These are phyloP conservation scores for Starmerella bacillaris DNA, from an alignment of 805 yeast species.

Conservation along the genomic window DNA sequence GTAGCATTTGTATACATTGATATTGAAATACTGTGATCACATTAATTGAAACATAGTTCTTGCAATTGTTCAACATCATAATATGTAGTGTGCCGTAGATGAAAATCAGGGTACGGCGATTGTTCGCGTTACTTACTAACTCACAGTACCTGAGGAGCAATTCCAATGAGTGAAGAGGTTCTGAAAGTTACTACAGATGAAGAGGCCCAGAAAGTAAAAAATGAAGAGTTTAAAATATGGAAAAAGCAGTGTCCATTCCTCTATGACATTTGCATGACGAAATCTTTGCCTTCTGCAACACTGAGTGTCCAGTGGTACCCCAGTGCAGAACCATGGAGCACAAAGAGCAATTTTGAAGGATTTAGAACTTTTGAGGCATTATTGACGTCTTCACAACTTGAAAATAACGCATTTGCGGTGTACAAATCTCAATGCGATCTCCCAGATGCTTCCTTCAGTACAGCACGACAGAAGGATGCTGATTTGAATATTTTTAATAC, in stretches of 20 bases:
- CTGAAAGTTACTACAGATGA: not conserved
- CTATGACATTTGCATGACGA: conserved; percentile 38
- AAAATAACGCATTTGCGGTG: conserved; percentile 29
- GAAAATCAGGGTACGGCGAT: no score
- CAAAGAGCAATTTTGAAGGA: conserved; percentile 12
- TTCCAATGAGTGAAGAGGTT: not conserved
- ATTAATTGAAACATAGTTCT: no score
- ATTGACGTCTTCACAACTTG: conserved; percentile 32
- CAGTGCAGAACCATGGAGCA: not conserved
- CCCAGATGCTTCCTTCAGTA: conserved; percentile 14
- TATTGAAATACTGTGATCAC: no score
- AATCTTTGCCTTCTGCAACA: conserved; percentile 44
- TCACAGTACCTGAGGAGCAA: no score
- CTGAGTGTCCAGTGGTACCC: conserved; percentile 46
- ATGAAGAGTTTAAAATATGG: conserved; percentile 38
- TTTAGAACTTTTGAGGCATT: conserved; percentile 31
- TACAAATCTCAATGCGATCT: conserved; percentile 25
- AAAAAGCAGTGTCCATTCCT: conserved; percentile 44
- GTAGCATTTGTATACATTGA: no score
- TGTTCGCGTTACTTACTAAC: no score
- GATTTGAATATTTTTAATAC: not conserved
- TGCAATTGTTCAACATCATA: no score
- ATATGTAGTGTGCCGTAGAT: no score
- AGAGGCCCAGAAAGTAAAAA: conserved; percentile 6
- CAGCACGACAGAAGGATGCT: not conserved